These are phyloP conservation scores for Ustilago curta DNA, from an alignment of 1,284 basidiomycete genomes.

Conservation along the genomic window DNA sequence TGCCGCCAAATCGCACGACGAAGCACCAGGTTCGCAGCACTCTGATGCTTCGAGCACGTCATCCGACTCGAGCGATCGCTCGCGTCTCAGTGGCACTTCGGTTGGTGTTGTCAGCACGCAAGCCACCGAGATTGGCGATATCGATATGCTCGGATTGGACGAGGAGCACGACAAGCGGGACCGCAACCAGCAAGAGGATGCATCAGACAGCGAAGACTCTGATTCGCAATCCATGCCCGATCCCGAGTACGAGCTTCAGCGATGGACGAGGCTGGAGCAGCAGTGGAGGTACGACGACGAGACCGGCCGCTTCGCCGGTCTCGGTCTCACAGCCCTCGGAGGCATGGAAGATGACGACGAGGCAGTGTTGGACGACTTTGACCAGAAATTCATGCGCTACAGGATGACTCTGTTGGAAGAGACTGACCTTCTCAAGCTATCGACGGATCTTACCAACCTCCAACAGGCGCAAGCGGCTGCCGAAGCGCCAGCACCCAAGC, in stretches of 20 bases:
- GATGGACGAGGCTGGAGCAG: constrained; percentile 53
- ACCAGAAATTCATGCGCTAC: constrained; percentile 68
- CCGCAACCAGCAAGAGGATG: constrained; percentile 19
- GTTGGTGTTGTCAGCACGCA: constrained; percentile 58
- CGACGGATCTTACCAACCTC: constrained; percentile 66
- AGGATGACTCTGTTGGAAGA: constrained; percentile 67
- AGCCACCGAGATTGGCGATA: constrained; percentile 58
- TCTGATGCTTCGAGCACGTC: constrained; percentile 61
- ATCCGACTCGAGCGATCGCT: constrained; percentile 59
- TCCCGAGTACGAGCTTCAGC: constrained; percentile 31
- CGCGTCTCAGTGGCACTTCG: constrained; percentile 42
- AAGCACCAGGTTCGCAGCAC: constrained; percentile 34
- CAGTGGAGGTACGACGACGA: constrained; percentile 69
- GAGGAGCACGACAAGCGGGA: constrained; percentile 32
- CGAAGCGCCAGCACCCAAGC: constrained; percentile 53
- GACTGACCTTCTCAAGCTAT: constrained; percentile 64
- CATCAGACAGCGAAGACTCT: constrained; percentile 18
- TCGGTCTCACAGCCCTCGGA: constrained; percentile 65
- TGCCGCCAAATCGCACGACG: constrained; percentile 17
- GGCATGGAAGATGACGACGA: constrained; percentile 69
- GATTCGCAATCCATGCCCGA: constrained; percentile 39
- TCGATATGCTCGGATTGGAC: constrained; percentile 51
- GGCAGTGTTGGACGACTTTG: constrained; percentile 67
- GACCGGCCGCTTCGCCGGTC: constrained; percentile 63
- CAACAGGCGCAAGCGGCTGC: constrained; percentile 65